Conservation (phyloP, 2,329 filamentous ascomycete genomes). For the Beauveria scarabaeidicola region DNA sequence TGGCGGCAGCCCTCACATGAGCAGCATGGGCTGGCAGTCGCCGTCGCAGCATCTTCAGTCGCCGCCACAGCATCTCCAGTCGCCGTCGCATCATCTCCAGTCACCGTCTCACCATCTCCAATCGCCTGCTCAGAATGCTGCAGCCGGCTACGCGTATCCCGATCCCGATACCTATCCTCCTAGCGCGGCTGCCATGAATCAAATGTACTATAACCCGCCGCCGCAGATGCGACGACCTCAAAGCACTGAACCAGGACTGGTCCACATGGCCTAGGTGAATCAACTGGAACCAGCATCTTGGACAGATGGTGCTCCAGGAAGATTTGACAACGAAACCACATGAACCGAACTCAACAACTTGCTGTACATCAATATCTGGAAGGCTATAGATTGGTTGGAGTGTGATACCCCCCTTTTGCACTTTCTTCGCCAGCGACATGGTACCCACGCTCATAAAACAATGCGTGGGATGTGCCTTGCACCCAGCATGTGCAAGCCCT, state of each 20-base stretch:
- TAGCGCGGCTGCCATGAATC: slow-evolving; percentile 46
- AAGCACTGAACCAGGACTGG: slow-evolving; percentile 58
- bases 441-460: background rate
- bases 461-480: background rate
- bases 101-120: slow-evolving; percentile 51
- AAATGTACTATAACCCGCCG: slow-evolving; percentile 65
- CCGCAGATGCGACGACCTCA: slow-evolving; percentile 60
- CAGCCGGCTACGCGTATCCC: slow-evolving; percentile 63
- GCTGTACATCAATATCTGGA: slow-evolving; percentile 5
- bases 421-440: background rate
- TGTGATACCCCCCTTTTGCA: slow-evolving; percentile 10
- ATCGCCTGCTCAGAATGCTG: slow-evolving; percentile 39
- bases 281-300: slow-evolving; percentile 9
- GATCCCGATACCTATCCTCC: slow-evolving; percentile 69
- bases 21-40: slow-evolving; percentile 66
- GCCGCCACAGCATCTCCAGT: slow-evolving; percentile 52
- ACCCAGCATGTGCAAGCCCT: too few relatives aligned
- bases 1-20: slow-evolving; percentile 81
- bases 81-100: slow-evolving; percentile 52
- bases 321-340: background rate
- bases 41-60: slow-evolving; percentile 50
- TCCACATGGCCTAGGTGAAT: slow-evolving; percentile 31
- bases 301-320: background rate
- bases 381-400: slow-evolving; percentile 10
- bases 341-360: background rate